Evolutionary conservation across 345 rosid genomes (phyloP).

Genomic region (Linum lewisii): DNA sequence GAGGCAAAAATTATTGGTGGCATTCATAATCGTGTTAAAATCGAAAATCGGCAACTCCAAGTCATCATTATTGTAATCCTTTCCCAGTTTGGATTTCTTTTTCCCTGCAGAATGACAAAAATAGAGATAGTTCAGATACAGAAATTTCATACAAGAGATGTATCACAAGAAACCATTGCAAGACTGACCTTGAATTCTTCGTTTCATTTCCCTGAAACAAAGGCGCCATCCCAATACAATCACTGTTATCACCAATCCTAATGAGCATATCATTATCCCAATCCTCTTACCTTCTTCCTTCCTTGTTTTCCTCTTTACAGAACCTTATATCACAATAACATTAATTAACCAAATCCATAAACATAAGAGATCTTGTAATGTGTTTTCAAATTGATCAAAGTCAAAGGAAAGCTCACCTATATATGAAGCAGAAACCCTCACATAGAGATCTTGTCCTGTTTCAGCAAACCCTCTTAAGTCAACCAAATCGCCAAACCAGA

Average conservation of each 20-base stretch:
- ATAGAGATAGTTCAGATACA: not conserved
- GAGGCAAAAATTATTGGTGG: conserved; percentile 25
- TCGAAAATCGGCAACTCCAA: conserved; percentile 3
- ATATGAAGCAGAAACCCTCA: conserved; percentile 16
- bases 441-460: conserved; percentile 12
- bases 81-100: not conserved
- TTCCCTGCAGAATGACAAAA: conserved; percentile 4
- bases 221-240: conserved; percentile 6
- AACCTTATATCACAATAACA: conserved; percentile 5
- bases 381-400: not conserved
- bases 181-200: conserved; percentile 10
- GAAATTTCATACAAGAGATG: not conserved
- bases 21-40: conserved; percentile 8
- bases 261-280: conserved; percentile 8
- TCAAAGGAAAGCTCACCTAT: conserved; percentile 6
- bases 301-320: not conserved
- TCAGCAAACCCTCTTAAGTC: conserved; percentile 12
- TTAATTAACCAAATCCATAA: not conserved
- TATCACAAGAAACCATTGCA: not conserved
- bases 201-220: conserved; percentile 6
- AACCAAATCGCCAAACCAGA: conserved; percentile 17
- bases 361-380: not conserved
- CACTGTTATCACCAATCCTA: not conserved
- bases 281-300: not conserved
- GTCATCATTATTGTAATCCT: conserved; percentile 8